phyloP scores from a whole-genome alignment of 164 flowering plant species.

The Magnolia sinica region DNA sequence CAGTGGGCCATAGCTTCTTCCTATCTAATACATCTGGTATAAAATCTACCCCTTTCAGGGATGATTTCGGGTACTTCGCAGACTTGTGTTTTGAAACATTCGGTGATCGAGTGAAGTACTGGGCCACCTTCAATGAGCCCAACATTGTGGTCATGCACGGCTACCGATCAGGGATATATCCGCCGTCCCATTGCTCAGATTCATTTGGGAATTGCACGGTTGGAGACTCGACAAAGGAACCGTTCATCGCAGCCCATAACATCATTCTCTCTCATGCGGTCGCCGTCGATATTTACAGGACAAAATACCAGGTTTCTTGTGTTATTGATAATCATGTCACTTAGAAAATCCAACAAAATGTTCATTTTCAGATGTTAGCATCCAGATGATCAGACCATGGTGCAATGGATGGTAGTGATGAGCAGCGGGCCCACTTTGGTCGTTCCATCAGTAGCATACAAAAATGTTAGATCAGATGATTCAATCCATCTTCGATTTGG shows the following conservation, averaged over 20 bases:
- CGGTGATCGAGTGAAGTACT: conserved; percentile 15
- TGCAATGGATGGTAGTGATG: too few relatives aligned
- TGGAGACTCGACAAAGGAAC: conserved; percentile 8
- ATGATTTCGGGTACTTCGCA: conserved; percentile 11
- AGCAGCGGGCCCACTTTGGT: too few relatives aligned
- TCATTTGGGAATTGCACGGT: conserved; percentile 7
- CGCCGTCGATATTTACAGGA: conserved; percentile 10
- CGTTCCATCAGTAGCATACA: too few relatives aligned
- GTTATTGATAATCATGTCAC: background rate
- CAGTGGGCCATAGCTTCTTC: background rate
- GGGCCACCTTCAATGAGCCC: conserved; percentile 19
- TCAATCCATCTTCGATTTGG: too few relatives aligned
- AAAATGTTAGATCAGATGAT: too few relatives aligned
- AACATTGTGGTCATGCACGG: conserved; percentile 2
- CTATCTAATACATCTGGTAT: background rate
- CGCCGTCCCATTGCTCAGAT: conserved; percentile 11
- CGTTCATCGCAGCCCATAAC: conserved; percentile 16
- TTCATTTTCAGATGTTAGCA: background rate
- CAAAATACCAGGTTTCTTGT: conserved; percentile 10
- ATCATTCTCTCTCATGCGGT: conserved; percentile 13
- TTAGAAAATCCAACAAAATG: background rate
- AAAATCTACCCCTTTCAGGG: background rate
- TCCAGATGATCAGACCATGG: too few relatives aligned
- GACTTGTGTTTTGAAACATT: conserved; percentile 14
- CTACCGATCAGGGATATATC: conserved; percentile 8